Evolutionary conservation across 2,329 filamentous ascomycete genomes (phyloP), one percentile per base, ranked within the genome.

Genomic region (Cladosporium sp.): DNA sequence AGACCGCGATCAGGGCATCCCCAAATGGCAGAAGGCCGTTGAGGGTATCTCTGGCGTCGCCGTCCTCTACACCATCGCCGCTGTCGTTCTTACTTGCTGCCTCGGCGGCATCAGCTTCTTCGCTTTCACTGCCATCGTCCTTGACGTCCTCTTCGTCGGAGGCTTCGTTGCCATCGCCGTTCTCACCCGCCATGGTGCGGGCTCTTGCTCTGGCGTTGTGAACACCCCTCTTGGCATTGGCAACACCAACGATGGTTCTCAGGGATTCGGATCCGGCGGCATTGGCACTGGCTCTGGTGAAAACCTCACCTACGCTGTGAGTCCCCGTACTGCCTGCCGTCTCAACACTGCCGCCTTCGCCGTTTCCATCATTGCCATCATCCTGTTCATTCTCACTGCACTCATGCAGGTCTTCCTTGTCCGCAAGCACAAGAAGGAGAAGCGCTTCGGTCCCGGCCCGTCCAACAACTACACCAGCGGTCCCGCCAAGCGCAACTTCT

Each of bases 91-190:
- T 36, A 86, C 93, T 8, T 91, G 89, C 78, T 94, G 84, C 70
- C 75, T 96, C 5, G 90, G 89, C 35, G 91, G 91, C 25, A 81
- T 88, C 60, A 78, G 81, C 4, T 78, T 93, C 72, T 87, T 91
- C 59, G 88, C 89, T 3, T 80, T 87, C 67, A 62, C 94, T 55
- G 89, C 83, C 62, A 83, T 96, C 61, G 60, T 92, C 22, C 78
- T 97, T 48, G 90, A 97, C 68, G 66, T 94, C 54, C 82, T 82
- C 66, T 96, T 96, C 73, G 76, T 84, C 53, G 90, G 82, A 39
- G 84, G 80, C 58, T 94, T 94, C 78, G 83, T 95, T 68, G 95
- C 91, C 68, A 83, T 97, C 59, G 90, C 91, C 0, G 78, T 87
- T 49, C 80, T 90, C 61, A 92, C 89, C 59, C 82, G 88, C 36